A percentile compares a stretch with the other conserved stretches of the same genome.
phyloP scores from a whole-genome alignment of 164 flowering plant species.

The Brasenia schreberi region DNA sequence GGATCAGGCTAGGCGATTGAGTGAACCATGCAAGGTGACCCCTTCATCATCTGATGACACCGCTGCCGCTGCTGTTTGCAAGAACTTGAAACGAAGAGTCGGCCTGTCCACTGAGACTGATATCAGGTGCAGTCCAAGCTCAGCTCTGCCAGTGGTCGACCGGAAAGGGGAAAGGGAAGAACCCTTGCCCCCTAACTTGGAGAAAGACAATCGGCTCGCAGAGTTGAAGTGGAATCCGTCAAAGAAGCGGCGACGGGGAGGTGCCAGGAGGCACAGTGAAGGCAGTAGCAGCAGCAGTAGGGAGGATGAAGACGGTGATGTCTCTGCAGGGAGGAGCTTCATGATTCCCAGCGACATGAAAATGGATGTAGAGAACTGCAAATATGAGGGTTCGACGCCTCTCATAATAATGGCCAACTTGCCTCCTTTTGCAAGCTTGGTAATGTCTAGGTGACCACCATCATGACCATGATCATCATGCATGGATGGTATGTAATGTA shows the following conservation, averaged over 20 bases:
- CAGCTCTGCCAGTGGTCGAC: conserved; percentile 5
- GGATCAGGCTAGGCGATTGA: background rate
- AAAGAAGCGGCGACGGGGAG: conserved; percentile 39
- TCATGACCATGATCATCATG: background rate
- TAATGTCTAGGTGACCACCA: conserved; percentile 56
- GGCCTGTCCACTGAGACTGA: background rate
- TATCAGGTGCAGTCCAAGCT: background rate
- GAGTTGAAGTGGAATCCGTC: conserved; percentile 50
- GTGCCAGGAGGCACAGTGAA: conserved; percentile 7
- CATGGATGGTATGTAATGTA: background rate
- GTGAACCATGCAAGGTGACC: background rate
- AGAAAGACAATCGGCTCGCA: conserved; percentile 31
- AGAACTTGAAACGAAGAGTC: background rate
- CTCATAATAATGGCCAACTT: conserved; percentile 31
- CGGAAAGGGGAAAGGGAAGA: background rate
- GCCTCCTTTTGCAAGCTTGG: conserved; percentile 49
- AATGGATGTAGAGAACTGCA: conserved; percentile 62
- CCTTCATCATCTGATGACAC: background rate
- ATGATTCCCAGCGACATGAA: conserved; percentile 23
- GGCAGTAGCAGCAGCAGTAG: conserved; percentile 9
- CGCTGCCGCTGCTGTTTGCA: conserved; percentile 2
- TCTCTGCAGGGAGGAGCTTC: conserved; percentile 16
- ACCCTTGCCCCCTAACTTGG: conserved; percentile 23
- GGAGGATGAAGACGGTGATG: conserved; percentile 9
- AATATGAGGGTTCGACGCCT: conserved; percentile 28